A percentile compares a stretch with the other conserved stretches of the same genome.
Evolutionary conservation across 1,284 basidiomycete species (phyloP).

Genomic region (Trichosporon asahii): DNA sequence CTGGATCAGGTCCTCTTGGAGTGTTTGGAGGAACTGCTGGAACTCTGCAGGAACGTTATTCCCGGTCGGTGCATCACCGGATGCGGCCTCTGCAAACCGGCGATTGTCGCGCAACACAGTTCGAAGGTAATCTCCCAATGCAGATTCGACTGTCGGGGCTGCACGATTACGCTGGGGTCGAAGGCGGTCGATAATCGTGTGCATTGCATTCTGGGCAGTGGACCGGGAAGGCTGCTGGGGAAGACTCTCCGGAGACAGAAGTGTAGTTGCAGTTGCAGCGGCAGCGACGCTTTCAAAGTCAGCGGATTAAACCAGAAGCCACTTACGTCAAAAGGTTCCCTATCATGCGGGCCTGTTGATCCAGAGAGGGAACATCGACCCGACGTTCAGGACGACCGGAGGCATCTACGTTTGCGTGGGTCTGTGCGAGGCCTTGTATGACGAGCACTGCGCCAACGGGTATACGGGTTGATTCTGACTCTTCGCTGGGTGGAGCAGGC

Average conservation of each 20-base stretch:
- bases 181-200: conserved; percentile 41
- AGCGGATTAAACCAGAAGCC: neutral
- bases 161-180: conserved; percentile 32
- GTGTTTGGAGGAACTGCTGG: conserved; percentile 43
- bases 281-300: conserved; percentile 43
- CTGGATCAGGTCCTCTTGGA: conserved; percentile 44
- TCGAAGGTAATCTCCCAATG: conserved; percentile 45
- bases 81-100: conserved; percentile 19
- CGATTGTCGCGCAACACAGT: conserved; percentile 37
- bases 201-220: conserved; percentile 33
- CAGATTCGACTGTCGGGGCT: conserved; percentile 37
- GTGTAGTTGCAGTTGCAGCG: conserved; percentile 45
- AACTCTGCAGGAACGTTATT: conserved; percentile 36
- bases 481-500: neutral
- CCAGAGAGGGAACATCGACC: conserved; percentile 30
- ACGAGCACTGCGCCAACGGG: conserved; percentile 48
- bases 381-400: conserved; percentile 4
- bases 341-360: conserved; percentile 48
- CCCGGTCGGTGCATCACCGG: conserved; percentile 21
- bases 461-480: conserved; percentile 14
- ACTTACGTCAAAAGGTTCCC: conserved; percentile 49
- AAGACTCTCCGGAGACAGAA: conserved; percentile 32
- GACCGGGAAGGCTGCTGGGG: conserved; percentile 26
- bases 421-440: conserved; percentile 50
- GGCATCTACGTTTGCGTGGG: conserved; percentile 29